Conservation (phyloP, 345 rosid species). For the Cardamine chenopodiifolia region DNA sequence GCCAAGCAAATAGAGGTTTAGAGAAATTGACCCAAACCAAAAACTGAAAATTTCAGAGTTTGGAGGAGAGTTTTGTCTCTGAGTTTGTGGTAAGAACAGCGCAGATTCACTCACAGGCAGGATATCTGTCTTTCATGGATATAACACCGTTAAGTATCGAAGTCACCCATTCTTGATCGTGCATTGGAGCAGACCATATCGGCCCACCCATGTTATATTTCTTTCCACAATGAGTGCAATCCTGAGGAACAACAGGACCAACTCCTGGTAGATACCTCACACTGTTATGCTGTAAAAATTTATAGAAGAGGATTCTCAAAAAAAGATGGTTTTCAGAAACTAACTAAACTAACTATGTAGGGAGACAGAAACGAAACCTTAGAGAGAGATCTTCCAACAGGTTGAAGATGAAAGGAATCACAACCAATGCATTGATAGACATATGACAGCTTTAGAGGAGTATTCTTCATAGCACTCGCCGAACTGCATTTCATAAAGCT, state of each 20-base stretch:
- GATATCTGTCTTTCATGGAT: constrained; percentile 78
- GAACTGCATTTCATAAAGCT: constrained; percentile 64
- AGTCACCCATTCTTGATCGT: constrained; percentile 89
- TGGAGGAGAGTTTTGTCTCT: constrained; percentile 53
- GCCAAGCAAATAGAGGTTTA: background rate
- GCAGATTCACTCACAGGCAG: constrained; percentile 87
- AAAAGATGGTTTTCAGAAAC: background rate
- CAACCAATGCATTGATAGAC: constrained; percentile 97
- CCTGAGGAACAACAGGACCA: constrained; percentile 95
- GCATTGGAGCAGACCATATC: constrained; percentile 96
- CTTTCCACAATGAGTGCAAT: constrained; percentile 90
- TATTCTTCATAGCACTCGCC: constrained; percentile 95
- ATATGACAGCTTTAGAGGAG: constrained; percentile 97
- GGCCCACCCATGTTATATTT: constrained; percentile 98
- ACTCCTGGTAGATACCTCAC: constrained; percentile 86
- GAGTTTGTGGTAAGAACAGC: constrained; percentile 88
- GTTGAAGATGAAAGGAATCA: constrained; percentile 96
- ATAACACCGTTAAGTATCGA: constrained; percentile 65
- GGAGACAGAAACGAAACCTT: constrained; percentile 55
- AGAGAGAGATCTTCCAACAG: constrained; percentile 80
- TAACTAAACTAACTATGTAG: constrained; percentile 12
- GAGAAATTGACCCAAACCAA: background rate
- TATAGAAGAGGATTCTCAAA: background rate
- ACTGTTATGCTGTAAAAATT: constrained; percentile 64
- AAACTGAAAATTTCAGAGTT: constrained; percentile 10